These are phyloP conservation scores for Echinosophora koreensis DNA, from an alignment of 306 rosid genomes.

Conservation along the genomic window DNA sequence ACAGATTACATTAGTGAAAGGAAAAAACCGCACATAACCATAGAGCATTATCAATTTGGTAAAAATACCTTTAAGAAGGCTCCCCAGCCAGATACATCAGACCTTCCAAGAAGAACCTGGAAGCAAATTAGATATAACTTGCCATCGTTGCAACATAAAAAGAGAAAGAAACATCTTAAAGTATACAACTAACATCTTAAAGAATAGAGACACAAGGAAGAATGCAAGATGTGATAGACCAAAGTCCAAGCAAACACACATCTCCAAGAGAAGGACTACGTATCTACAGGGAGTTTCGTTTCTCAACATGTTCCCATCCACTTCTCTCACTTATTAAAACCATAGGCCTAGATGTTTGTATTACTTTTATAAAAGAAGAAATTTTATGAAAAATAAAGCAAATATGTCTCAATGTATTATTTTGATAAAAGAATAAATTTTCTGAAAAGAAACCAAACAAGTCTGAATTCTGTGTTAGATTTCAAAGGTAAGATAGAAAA, in stretches of 20 bases:
- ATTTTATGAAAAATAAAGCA: not conserved
- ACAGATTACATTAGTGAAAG: slow-evolving; percentile 49
- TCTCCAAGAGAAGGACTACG: not conserved
- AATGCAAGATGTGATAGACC: slow-evolving; percentile 11
- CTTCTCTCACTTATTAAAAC: slow-evolving; percentile 15
- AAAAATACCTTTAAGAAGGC: slow-evolving; percentile 87
- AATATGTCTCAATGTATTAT: slow-evolving; percentile 16
- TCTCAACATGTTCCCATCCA: not conserved
- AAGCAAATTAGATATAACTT: slow-evolving; percentile 37
- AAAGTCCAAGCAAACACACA: slow-evolving; percentile 35
- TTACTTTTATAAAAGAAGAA: not conserved
- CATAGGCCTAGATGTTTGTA: not conserved
- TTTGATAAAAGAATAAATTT: not conserved
- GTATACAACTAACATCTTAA: slow-evolving; percentile 2
- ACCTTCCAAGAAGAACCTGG: slow-evolving; percentile 96
- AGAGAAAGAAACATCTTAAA: slow-evolving; percentile 6
- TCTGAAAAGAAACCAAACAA: slow-evolving; percentile 24
- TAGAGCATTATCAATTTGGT: slow-evolving; percentile 23
- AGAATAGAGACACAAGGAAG: slow-evolving; percentile 16
- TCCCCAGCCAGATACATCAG: slow-evolving; percentile 99
- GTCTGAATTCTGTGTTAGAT: slow-evolving; percentile 1
- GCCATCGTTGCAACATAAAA: slow-evolving; percentile 17
- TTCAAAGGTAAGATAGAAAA: slow-evolving; percentile 32
- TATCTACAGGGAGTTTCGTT: not conserved
- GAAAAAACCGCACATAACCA: slow-evolving; percentile 26